Base-by-base conservation (phyloP, 768 basidiomycete species). In the Termitomyces sp. region DNA sequence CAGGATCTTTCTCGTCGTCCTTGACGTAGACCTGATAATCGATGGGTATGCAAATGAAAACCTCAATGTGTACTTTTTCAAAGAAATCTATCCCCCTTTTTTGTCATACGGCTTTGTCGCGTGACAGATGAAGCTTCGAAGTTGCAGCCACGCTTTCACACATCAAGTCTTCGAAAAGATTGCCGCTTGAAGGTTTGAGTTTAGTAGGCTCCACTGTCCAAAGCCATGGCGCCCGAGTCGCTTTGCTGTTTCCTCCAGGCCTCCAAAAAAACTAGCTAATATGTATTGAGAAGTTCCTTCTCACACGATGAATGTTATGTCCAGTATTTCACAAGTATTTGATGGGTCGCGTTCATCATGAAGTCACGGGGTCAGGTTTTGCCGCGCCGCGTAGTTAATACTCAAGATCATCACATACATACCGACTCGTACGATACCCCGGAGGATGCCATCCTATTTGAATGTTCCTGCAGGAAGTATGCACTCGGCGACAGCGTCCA, bases 401-500 rank as follows among this genome's bases (percentile, higher is more conserved):
- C 26, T 53, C 5, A 41, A 18, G 14, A 2, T 32, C 30, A 33
- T 46, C 52, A 30, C 54, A 55, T 38, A 55, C 41, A 10, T 13
- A 38, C 36, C 12, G 36, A 46, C 18, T 33, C 13, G 14, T 46
- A 55, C 54, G 30, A 55, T 55, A 55, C 57, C 52, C 46, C 46
- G 56, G 47, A 60, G 50, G 57, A 67, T 67, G 66, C 60, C 64
- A 26, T 61, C 62, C 46, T 52, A 66, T 48, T 50, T 63, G 33
- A 61, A 61, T 53, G 59, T 69, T 20, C 62, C 66, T 50, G 44
- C 62, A 16, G 53, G 55, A 5, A 63, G 62, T 57, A 56, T 61
- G 50, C 64, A 67, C 36, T 63, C 62, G 54, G 58, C 62, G 30
- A 66, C 66, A 8, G 58, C 66, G 5, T 64, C 69, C 46, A 61